Conservation (phyloP, 2,329 filamentous ascomycete genomes). For the Cordyceps militaris region DNA sequence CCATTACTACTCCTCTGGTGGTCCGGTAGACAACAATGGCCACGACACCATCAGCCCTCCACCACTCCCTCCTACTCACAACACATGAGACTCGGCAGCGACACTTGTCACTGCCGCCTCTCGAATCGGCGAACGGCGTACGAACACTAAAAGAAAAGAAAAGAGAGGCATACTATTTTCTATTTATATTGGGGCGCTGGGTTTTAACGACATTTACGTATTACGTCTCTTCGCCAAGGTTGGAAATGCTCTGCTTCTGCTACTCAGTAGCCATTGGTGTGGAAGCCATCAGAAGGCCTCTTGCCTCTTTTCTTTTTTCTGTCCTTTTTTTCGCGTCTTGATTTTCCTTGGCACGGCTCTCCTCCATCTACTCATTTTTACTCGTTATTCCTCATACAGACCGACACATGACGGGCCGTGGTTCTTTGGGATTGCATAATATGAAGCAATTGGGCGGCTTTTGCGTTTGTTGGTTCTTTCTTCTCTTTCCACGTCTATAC, state of each 20-base stretch:
- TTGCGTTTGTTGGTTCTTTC: background rate
- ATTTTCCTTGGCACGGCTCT: background rate
- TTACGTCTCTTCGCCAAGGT: slow-evolving; percentile 15
- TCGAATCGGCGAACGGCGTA: slow-evolving; percentile 34
- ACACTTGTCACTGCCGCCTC: slow-evolving; percentile 23
- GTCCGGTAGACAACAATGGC: background rate
- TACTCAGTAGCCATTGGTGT: slow-evolving; percentile 3
- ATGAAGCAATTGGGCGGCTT: slow-evolving; percentile 2
- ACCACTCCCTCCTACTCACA: slow-evolving; percentile 5
- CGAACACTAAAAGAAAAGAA: slow-evolving; percentile 29
- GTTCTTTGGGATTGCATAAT: slow-evolving; percentile 5
- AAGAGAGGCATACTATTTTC: slow-evolving; percentile 15
- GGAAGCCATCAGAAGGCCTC: background rate
- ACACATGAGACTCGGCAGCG: slow-evolving; percentile 18
- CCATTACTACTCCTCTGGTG: background rate
- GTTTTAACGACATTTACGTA: slow-evolving; percentile 29
- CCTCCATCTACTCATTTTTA: background rate
- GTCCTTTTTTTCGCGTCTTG: slow-evolving; percentile 5
- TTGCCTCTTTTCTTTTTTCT: background rate
- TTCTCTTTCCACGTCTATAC: background rate
- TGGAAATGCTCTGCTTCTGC: slow-evolving; percentile 6
- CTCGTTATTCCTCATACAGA: background rate
- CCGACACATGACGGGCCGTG: background rate
- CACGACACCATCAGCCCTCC: background rate
- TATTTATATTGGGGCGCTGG: slow-evolving; percentile 29